Evolutionary conservation across 2,329 filamentous ascomycete genomes (phyloP).

Genomic region (Cordyceps sp.): DNA sequence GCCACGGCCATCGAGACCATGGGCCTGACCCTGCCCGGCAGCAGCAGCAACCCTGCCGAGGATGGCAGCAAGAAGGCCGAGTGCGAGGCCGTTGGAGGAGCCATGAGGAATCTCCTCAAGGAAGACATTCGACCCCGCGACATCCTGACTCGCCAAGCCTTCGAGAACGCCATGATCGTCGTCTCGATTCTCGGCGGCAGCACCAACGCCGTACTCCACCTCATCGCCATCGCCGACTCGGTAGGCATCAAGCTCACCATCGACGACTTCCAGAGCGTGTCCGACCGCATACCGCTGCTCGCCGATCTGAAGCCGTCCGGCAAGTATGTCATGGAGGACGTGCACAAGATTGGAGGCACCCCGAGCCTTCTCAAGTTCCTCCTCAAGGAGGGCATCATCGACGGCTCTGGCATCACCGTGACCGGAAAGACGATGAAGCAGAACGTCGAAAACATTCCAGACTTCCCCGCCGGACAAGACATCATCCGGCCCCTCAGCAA

Average conservation of each 20-base stretch:
- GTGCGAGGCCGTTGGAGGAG: slow-evolving; percentile 53
- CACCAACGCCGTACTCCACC: slow-evolving; percentile 71
- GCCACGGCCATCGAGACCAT: slow-evolving; percentile 81
- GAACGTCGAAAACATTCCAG: slow-evolving; percentile 63
- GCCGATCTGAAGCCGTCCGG: slow-evolving; percentile 75
- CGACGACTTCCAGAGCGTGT: slow-evolving; percentile 74
- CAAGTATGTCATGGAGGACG: slow-evolving; percentile 71
- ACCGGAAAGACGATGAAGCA: slow-evolving; percentile 81
- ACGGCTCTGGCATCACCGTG: slow-evolving; percentile 66
- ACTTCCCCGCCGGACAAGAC: slow-evolving; percentile 58
- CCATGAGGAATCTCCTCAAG: slow-evolving; percentile 57
- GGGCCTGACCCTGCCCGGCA: slow-evolving; percentile 73
- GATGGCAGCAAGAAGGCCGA: slow-evolving; percentile 55
- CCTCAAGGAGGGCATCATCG: slow-evolving; percentile 64
- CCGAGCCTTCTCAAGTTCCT: slow-evolving; percentile 79
- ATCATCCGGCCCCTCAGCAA: slow-evolving; percentile 69
- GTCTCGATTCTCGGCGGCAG: slow-evolving; percentile 72
- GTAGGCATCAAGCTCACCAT: slow-evolving; percentile 70
- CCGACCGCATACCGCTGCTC: slow-evolving; percentile 62
- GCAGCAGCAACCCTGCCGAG: slow-evolving; percentile 65
- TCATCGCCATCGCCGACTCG: slow-evolving; percentile 70
- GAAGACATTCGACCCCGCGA: slow-evolving; percentile 66
- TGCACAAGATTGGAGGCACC: slow-evolving; percentile 76
- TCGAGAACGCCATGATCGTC: slow-evolving; percentile 73
- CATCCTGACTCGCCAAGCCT: slow-evolving; percentile 64